Conservation (phyloP, 2,329 filamentous ascomycete genomes). For the Verticillium alfalfae region DNA sequence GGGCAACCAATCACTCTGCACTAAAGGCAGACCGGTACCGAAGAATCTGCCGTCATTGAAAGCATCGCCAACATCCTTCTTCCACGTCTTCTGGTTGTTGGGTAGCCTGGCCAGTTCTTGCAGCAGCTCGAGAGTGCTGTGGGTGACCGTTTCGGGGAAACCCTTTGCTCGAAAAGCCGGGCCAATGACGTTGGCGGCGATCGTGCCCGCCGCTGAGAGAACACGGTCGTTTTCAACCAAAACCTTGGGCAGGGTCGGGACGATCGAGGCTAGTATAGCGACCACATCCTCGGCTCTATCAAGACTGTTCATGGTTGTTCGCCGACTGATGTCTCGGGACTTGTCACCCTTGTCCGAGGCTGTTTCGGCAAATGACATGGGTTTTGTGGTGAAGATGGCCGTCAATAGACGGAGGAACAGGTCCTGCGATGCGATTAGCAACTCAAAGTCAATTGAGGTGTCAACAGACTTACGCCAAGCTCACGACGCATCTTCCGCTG, state of each 20-base stretch:
- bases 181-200: slow-evolving; percentile 77
- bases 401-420: slow-evolving; percentile 82
- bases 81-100: slow-evolving; percentile 83
- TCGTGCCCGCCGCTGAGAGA: slow-evolving; percentile 67
- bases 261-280: slow-evolving; percentile 69
- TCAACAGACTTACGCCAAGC: slow-evolving; percentile 60
- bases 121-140: slow-evolving; percentile 65
- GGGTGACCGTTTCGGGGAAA: slow-evolving; percentile 80
- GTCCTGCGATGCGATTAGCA: slow-evolving; percentile 52
- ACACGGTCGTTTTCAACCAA: slow-evolving; percentile 83
- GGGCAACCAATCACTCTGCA: slow-evolving; percentile 73
- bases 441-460: not conserved
- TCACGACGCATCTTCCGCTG: slow-evolving; percentile 88
- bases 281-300: slow-evolving; percentile 69
- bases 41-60: slow-evolving; percentile 91
- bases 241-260: slow-evolving; percentile 76
- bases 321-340: slow-evolving; percentile 26
- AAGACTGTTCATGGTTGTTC: slow-evolving; percentile 25
- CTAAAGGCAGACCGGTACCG: slow-evolving; percentile 57
- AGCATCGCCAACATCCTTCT: slow-evolving; percentile 84
- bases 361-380: slow-evolving; percentile 62
- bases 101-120: slow-evolving; percentile 72
- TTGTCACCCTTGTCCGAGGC: slow-evolving; percentile 32
- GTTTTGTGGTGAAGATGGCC: slow-evolving; percentile 89
- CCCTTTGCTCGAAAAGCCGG: slow-evolving; percentile 77